Evolutionary conservation across 768 basidiomycete species (phyloP), one percentile per base, ranked within the genome.

Genomic region (Panellus pusillus): DNA sequence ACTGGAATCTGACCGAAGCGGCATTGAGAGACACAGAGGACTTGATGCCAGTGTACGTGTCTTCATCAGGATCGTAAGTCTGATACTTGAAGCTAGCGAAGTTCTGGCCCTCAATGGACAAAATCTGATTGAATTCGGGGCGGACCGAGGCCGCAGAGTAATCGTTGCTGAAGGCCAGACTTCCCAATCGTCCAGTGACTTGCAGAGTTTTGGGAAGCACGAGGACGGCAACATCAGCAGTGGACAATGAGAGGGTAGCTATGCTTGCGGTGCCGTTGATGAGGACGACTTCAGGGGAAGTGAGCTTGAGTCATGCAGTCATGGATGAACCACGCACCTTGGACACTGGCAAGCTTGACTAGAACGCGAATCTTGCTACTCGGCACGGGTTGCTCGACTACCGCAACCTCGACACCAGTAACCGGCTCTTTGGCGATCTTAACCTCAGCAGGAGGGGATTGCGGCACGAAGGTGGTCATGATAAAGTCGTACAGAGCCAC

Each of bases 81-180:
- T 95, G 88, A 70, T 98, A 99, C 50, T 79, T 81, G 74, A 99
- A 92, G 68, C 96, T 89, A 15, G 93, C 95, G 37, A 99, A 85
- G 64, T 98, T 87, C 63, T 91, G 82, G 44, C 95, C 97, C 63
- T 98, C 92, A 52, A 98, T 98, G 29, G 93, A 91, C 52, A 98
- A 72, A 4, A 98, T 79, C 60, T 91, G 81, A 65, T 89, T 89
- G 73, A 95, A 95, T 44, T 84, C 81, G 4, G 82, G 77, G 18
- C 79, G 73, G 36, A 82, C 76, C 15, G 76, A 75, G 36, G 75
- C 68, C 7, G 72, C 67, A 17, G 74, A 61, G 35, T 83, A 81
- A 62, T 94, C 82, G 64, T 98, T 95, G 57, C 78, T 82, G 50
- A 99, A 70, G 5, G 87, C 83, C 29, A 99, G 76, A 61, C 83